Percentiles rank a stretch among this genome's conserved stretches.
Evolutionary conservation across 148 eudicot genomes (phyloP).

Genomic region (Cornus kousa): DNA sequence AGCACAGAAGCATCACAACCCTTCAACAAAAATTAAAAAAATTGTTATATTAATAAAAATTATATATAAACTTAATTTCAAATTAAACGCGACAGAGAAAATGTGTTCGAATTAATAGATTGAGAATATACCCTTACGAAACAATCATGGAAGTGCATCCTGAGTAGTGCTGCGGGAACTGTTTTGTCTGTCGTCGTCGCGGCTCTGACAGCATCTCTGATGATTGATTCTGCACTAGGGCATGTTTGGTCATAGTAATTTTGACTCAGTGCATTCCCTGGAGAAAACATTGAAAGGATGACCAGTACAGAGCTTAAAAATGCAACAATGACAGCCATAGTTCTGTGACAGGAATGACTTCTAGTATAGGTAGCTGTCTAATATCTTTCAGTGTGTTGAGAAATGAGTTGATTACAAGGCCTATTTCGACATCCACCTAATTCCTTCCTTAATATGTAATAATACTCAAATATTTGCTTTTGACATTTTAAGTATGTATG

Average conservation of each 20-base stretch:
- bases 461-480: too few relatives aligned
- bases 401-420: background rate
- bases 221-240: slow-evolving; percentile 51
- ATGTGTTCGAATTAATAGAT: background rate
- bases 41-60: background rate
- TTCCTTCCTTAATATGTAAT: too few relatives aligned
- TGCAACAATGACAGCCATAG: slow-evolving; percentile 38
- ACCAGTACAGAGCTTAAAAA: slow-evolving; percentile 31
- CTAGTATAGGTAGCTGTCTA: background rate
- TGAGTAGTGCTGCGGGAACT: slow-evolving; percentile 75
- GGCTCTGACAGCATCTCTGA: slow-evolving; percentile 39
- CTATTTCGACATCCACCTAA: too few relatives aligned
- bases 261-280: slow-evolving; percentile 48
- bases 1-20: slow-evolving; percentile 92
- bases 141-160: slow-evolving; percentile 95
- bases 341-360: slow-evolving; percentile 22
- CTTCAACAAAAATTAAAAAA: slow-evolving; percentile 28
- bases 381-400: slow-evolving; percentile 2
- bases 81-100: background rate
- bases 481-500: too few relatives aligned
- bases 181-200: slow-evolving; percentile 49
- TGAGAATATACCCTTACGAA: slow-evolving; percentile 60
- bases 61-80: background rate
- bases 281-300: slow-evolving; percentile 25
- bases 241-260: slow-evolving; percentile 68